Evolutionary conservation across 2,329 filamentous ascomycete species (phyloP), one percentile per base, ranked within the genome.

Genomic region (Talaromyces sp.): DNA sequence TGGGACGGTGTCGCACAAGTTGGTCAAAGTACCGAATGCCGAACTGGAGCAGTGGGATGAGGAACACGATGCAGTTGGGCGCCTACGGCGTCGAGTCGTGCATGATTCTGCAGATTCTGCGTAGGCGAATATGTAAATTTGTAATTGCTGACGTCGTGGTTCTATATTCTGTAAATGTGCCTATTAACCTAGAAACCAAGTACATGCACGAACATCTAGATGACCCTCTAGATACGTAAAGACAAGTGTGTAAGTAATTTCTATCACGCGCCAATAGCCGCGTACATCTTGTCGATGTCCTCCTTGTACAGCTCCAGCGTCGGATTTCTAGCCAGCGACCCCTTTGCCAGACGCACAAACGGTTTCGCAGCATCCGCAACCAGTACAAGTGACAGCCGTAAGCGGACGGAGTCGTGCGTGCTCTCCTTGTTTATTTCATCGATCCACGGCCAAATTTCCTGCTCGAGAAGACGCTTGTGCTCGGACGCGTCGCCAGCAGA

Each of bases 1-100:
- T 53, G 78, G 78, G 4, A 79, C 78, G 1, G 71, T 76, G 54
- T 78, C 77, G 0, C 80, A 85, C 66, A 68, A 70, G n/a, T 66
- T 89, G 4, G 75, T 86, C 13, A 84, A 82, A 63, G 77, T 89
- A 1, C 82, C 83, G 0, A 65, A 80, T 1, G 69, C 66, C 0
- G 77, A 86, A 9, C 43, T 88, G 7, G 74, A 70, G 0, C 70
- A 68, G n/a, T 89, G 86, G 86, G 85, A 88, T 67, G 75, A 72
- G 1, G 75, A 77, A 8, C 85, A 88, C 65, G 85, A 87, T 71
- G 82, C 69, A 27, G 63, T 67, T n/a, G 73, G 73, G 7, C 63
- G 67, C 41, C 21, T 67, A n/a, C 59, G 66, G 27, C 61, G 56
- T 17, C 55, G 43, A 46, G n/a, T 24, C 10, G 21, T 21, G 10